A percentile compares a stretch with the other conserved stretches of the same genome.
phyloP scores from a whole-genome alignment of 2,329 filamentous ascomycete species.

The Clarireedia paspali region DNA sequence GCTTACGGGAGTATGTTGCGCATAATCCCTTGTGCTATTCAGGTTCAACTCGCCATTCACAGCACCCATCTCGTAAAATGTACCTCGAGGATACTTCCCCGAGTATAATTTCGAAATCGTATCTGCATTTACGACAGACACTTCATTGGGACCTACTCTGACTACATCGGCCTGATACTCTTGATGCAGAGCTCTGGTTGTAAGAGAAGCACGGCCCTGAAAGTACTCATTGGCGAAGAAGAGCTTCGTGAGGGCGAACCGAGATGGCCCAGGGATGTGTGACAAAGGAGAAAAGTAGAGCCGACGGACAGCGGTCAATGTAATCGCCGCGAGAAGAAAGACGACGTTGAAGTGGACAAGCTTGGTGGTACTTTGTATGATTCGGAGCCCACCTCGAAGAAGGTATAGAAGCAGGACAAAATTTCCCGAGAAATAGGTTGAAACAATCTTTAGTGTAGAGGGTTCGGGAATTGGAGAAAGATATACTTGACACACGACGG shows the following conservation, averaged over 20 bases:
- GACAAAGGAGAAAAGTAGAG: conserved; percentile 17
- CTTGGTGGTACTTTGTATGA: background rate
- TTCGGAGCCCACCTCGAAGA: background rate
- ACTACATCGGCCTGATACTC: conserved; percentile 21
- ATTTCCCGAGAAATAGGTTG: background rate
- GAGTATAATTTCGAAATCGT: conserved; percentile 12
- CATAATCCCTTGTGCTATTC: conserved; percentile 12
- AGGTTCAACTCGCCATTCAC: conserved; percentile 12
- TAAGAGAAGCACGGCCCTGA: conserved; percentile 9
- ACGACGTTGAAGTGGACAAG: background rate
- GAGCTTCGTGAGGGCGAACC: conserved; percentile 19
- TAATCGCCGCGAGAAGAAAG: conserved; percentile 5
- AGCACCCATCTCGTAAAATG: conserved; percentile 12
- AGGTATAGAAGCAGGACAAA: background rate
- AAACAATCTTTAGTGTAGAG: background rate
- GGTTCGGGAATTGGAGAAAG: background rate
- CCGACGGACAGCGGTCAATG: conserved; percentile 13
- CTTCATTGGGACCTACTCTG: conserved; percentile 16
- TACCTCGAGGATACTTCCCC: conserved; percentile 14
- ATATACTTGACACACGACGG: background rate
- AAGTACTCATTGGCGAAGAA: conserved; percentile 15
- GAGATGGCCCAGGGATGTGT: conserved; percentile 21
- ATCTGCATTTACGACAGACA: conserved; percentile 25
- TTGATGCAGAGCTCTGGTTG: conserved; percentile 17
- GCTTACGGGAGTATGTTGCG: conserved; percentile 4